phyloP scores from a whole-genome alignment of 129 eudicot species.

The Kitagawia praeruptora region DNA sequence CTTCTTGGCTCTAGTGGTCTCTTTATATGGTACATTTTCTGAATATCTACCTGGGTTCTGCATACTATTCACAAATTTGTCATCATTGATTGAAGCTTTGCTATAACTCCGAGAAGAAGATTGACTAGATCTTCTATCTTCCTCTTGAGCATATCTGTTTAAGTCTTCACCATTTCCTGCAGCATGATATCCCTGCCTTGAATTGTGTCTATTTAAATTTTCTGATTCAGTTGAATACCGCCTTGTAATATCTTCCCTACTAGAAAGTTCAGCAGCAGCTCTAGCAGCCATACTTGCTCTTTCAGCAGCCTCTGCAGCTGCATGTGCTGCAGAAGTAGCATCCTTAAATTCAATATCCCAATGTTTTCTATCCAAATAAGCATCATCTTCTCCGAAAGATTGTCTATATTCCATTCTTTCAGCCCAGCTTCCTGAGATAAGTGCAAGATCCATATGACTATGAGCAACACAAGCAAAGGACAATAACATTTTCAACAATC shows the following conservation, averaged over 20 bases:
- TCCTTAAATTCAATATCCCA: conserved; percentile 85
- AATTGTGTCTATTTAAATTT: conserved; percentile 7
- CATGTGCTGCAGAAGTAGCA: conserved; percentile 96
- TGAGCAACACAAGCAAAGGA: not conserved
- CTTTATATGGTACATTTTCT: conserved; percentile 18
- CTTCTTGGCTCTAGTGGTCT: conserved; percentile 15
- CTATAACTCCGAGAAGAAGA: conserved; percentile 29
- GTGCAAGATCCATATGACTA: not conserved
- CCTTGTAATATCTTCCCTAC: conserved; percentile 27
- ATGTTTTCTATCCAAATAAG: conserved; percentile 20
- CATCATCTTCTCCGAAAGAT: conserved; percentile 21
- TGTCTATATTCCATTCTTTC: conserved; percentile 30
- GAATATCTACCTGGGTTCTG: conserved; percentile 23
- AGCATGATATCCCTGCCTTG: conserved; percentile 10
- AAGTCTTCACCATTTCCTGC: conserved; percentile 15
- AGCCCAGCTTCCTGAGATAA: conserved; percentile 25
- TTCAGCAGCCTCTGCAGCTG: conserved; percentile 92
- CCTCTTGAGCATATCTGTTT: conserved; percentile 16
- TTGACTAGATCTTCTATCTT: conserved; percentile 12
- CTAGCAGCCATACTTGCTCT: conserved; percentile 91
- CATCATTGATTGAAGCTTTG: conserved; percentile 31
- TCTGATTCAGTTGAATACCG: conserved; percentile 29
- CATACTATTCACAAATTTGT: conserved; percentile 9
- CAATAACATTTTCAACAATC: not conserved
- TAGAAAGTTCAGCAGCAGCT: conserved; percentile 84